phyloP scores from a whole-genome alignment of 257 asterid species.

The Plectranthus barbatus region DNA sequence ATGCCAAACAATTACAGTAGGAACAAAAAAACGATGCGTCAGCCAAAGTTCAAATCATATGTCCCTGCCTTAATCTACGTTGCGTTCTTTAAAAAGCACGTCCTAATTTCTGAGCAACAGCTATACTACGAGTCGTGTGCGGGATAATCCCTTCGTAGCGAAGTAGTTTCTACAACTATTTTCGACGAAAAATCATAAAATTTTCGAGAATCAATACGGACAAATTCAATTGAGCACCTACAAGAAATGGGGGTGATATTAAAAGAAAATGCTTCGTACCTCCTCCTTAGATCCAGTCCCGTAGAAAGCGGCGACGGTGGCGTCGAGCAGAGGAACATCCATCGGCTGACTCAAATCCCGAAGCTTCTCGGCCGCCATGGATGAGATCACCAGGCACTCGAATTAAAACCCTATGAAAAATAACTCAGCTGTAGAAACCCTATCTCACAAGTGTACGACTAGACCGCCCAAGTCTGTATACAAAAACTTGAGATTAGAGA shows the following conservation, averaged over 20 bases:
- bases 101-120: neutral
- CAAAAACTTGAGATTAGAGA: slow-evolving; percentile 10
- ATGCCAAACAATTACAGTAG: neutral
- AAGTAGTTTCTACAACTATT: neutral
- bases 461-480: slow-evolving; percentile 4
- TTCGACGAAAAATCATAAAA: neutral
- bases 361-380: slow-evolving; percentile 87
- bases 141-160: neutral
- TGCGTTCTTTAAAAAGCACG: neutral
- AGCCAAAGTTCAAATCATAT: neutral
- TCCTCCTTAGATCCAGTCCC: slow-evolving; percentile 98
- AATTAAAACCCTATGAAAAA: slow-evolving; percentile 28
- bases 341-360: slow-evolving; percentile 89
- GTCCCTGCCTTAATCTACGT: neutral
- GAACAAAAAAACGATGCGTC: neutral
- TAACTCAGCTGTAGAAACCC: slow-evolving; percentile 22
- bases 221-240: neutral
- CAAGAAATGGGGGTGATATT: neutral
- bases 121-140: neutral
- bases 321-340: slow-evolving; percentile 82
- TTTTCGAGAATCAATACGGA: neutral
- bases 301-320: slow-evolving; percentile 90
- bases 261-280: slow-evolving; percentile 29
- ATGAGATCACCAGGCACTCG: slow-evolving; percentile 14
- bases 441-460: slow-evolving; percentile 11